Base-by-base conservation (phyloP, 331 rosid species). In the Malus hybrid region DNA sequence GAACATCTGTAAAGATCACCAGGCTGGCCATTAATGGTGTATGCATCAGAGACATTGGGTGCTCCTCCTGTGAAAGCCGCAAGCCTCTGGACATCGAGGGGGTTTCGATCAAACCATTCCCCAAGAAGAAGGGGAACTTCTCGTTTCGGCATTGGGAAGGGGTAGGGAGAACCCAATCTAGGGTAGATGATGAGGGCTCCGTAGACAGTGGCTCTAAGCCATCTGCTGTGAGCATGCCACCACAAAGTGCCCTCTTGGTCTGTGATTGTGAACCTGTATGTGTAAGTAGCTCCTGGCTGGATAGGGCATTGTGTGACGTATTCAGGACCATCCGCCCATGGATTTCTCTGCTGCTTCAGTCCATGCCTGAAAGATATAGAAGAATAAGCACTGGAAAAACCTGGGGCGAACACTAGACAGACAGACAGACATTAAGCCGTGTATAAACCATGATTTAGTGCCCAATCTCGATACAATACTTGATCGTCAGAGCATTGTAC, bases 241-340 rank as follows among this genome's bases (percentile, higher is more conserved):
- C 97, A 94, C 30, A 94, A 77, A 3, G 98, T 94, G 10, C 98
- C 98, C 72, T 91, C 96, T 62, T 89, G 98, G 71, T 88, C 80
- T 75, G 77, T 77, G 74, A 94, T 94, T 13, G 93, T 88, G 82
- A 89, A 88, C 3, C 98, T 88, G 75, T 94, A 94, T 30, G 98
- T 94, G 86, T 94, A 94, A 78, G 88, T 90, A 20, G 82, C 96
- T 9, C 96, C 96, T 11, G 98, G 95, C 80, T 84, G 85, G 72
- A 94, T 94, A 16, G 97, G 92, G 82, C 98, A 94, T 65, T 94
- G 97, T 30, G 97, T 91, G 52, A 94, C 82, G 70, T 87, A 94
- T 66, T 82, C 87, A 2, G 98, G 97, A 5, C 98, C 98, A 70
- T 94, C 98, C 15, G 97, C 97, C 98, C 98, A 94, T 75, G 98